Evolutionary conservation across 352 stramenopile genomes (phyloP).

Genomic region (Achlya hypogyna): DNA sequence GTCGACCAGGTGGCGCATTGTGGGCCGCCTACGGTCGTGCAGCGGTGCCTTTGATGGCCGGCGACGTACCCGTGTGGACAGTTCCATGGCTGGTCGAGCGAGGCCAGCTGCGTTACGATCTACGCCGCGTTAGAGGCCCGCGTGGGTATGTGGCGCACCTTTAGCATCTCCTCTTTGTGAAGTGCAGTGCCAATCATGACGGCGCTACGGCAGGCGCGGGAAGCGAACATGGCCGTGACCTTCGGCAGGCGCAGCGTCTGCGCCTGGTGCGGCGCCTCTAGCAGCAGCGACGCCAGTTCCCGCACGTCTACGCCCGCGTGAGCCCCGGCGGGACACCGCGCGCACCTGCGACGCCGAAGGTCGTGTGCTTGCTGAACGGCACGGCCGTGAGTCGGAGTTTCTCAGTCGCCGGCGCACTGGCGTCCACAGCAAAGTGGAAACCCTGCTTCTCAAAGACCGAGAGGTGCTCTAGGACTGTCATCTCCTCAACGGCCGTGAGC

Average conservation of each 20-base stretch:
- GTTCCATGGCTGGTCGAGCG: constrained; percentile 93
- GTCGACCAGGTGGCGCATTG: constrained; percentile 11
- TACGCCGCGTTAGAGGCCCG: constrained; percentile 15
- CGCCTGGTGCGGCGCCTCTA: constrained; percentile 45
- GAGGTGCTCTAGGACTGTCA: constrained; percentile 90
- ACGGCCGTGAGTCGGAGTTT: constrained; percentile 68
- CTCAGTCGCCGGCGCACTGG: constrained; percentile 35
- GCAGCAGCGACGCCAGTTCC: constrained; percentile 77
- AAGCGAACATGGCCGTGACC: constrained; percentile 94
- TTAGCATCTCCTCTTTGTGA: constrained; percentile 87
- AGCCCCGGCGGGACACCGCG: not conserved
- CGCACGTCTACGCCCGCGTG: constrained; percentile 57
- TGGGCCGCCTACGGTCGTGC: not conserved
- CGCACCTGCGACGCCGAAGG: constrained; percentile 74
- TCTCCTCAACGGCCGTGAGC: constrained; percentile 88
- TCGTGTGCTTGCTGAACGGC: constrained; percentile 81
- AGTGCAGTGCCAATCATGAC: constrained; percentile 97
- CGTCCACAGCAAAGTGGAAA: constrained; percentile 74
- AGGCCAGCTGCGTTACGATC: constrained; percentile 83
- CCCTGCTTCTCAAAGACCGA: constrained; percentile 92
- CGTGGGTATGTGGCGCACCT: constrained; percentile 33
- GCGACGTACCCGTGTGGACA: constrained; percentile 85
- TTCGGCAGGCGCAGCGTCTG: constrained; percentile 85
- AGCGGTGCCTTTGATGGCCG: not conserved
- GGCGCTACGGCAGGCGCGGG: constrained; percentile 86